phyloP scores from a whole-genome alignment of 2,329 filamentous ascomycete species.

The Cadophora gregata region DNA sequence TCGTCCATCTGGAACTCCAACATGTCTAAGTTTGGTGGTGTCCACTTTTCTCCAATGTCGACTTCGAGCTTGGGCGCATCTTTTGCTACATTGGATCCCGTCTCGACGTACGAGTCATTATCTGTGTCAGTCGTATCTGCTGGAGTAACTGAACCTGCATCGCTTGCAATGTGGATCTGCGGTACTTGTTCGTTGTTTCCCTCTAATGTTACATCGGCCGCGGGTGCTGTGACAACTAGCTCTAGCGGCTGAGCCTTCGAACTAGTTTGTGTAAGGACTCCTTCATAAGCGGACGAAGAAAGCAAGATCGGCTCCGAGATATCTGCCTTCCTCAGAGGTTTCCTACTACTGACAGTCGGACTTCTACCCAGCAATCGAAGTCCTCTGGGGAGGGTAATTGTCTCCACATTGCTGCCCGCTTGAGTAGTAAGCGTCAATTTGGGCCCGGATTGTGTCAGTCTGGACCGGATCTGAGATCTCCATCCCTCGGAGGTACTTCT shows the following conservation, averaged over 20 bases:
- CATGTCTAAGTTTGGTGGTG: too few relatives aligned
- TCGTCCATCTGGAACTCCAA: not conserved
- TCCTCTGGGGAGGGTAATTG: not conserved
- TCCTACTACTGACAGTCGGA: not conserved
- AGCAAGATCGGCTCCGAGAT: slow-evolving; percentile 4
- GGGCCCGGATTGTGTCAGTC: slow-evolving; percentile 8
- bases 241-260: too few relatives aligned
- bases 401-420: not conserved
- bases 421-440: slow-evolving; percentile 6
- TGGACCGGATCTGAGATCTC: slow-evolving; percentile 1
- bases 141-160: too few relatives aligned
- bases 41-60: too few relatives aligned
- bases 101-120: too few relatives aligned
- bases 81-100: too few relatives aligned
- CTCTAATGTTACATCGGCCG: too few relatives aligned
- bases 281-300: not conserved
- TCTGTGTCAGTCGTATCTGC: too few relatives aligned
- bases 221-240: too few relatives aligned
- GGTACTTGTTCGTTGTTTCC: too few relatives aligned
- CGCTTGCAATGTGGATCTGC: too few relatives aligned
- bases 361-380: not conserved
- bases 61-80: too few relatives aligned
- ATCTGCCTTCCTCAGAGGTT: not conserved
- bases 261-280: not conserved
- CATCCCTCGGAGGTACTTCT: not conserved